These are phyloP conservation scores for Fusarium vanettenii DNA, from an alignment of 2,329 filamentous ascomycete species.

Conservation along the genomic window DNA sequence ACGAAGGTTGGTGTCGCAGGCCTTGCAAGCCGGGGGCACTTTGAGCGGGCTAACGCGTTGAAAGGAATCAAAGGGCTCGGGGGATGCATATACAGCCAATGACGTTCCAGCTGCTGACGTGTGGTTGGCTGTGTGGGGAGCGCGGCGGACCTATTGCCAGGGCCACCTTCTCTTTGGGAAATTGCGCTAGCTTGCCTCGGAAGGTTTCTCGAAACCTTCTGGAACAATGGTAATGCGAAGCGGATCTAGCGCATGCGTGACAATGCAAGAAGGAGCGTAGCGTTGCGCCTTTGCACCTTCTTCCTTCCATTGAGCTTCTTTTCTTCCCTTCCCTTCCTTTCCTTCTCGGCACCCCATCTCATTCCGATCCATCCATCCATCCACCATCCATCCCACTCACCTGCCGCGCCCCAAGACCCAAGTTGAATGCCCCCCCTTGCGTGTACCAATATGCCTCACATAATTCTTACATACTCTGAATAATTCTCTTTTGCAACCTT, in stretches of 20 bases:
- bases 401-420: not conserved
- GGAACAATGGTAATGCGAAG: constrained; percentile 37
- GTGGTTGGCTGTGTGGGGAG: constrained; percentile 45
- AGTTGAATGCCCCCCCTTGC: constrained; percentile 7
- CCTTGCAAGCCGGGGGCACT: constrained; percentile 1
- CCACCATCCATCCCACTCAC: constrained; percentile 11
- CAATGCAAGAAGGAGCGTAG: constrained; percentile 34
- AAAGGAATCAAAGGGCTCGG: constrained; percentile 12
- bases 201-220: constrained; percentile 53
- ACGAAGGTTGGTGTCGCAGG: constrained; percentile 20
- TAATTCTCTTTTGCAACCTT: not conserved
- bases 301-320: constrained; percentile 38
- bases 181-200: constrained; percentile 47
- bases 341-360: constrained; percentile 18
- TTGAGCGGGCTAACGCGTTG: constrained; percentile 21
- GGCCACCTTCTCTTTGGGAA: constrained; percentile 42
- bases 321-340: constrained; percentile 10
- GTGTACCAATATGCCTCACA: constrained; percentile 14
- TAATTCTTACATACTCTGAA: constrained; percentile 17
- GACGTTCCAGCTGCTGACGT: constrained; percentile 12
- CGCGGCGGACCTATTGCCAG: constrained; percentile 29
- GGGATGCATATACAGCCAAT: not conserved
- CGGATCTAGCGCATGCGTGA: constrained; percentile 32
- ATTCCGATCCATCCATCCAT: constrained; percentile 21
- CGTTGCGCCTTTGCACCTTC: constrained; percentile 28